phyloP scores from a whole-genome alignment of 257 asterid species.

The Solanum tarijense region DNA sequence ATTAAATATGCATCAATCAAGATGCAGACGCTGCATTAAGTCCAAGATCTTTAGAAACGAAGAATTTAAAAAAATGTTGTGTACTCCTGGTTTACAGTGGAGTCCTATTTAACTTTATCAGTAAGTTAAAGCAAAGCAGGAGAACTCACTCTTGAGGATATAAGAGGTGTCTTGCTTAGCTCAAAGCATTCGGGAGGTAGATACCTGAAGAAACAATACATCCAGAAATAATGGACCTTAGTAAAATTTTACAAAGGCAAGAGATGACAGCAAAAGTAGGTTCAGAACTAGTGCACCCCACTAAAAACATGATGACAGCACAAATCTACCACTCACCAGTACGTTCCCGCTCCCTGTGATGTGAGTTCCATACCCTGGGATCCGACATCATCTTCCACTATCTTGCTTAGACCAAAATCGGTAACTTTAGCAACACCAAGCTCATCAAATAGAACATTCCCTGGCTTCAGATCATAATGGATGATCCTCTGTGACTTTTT shows the following conservation, averaged over 20 bases:
- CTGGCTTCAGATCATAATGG: slow-evolving; percentile 98
- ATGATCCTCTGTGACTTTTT: slow-evolving; percentile 87
- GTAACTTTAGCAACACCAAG: slow-evolving; percentile 81
- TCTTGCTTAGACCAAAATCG: slow-evolving; percentile 99
- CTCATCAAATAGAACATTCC: slow-evolving; percentile 94
- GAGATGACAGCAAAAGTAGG: not conserved
- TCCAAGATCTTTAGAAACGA: not conserved
- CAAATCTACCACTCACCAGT: slow-evolving; percentile 56
- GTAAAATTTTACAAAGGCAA: not conserved
- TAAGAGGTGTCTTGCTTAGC: slow-evolving; percentile 86
- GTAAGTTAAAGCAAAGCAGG: not conserved
- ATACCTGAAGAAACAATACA: slow-evolving; percentile 45
- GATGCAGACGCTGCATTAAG: not conserved
- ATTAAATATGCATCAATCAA: not conserved
- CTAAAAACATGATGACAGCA: not conserved
- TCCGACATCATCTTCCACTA: slow-evolving; percentile 94
- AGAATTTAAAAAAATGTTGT: not conserved
- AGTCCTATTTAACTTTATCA: not conserved
- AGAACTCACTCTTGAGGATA: slow-evolving; percentile 80
- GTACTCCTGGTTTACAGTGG: not conserved
- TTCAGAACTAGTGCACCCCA: not conserved
- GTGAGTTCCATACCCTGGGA: slow-evolving; percentile 99
- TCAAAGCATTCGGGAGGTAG: slow-evolving; percentile 99
- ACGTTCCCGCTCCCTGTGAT: slow-evolving; percentile 99
- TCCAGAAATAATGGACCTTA: not conserved